Percentiles rank a stretch among this genome's conserved stretches.
Evolutionary conservation across 2,329 filamentous ascomycete genomes (phyloP).

Genomic region (Rhytidhysteron rufulum): DNA sequence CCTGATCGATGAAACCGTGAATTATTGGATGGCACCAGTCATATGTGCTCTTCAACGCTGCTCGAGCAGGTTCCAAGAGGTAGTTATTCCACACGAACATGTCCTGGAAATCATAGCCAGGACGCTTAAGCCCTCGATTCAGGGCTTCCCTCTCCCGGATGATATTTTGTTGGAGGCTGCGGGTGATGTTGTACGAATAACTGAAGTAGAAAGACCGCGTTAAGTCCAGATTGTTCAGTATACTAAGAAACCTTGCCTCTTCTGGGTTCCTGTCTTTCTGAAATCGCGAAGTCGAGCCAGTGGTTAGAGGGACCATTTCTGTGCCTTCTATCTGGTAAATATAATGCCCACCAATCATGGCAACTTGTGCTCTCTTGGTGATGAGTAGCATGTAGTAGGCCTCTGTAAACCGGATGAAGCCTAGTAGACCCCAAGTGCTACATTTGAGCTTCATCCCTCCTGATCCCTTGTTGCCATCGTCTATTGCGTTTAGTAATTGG

Average conservation of each 20-base stretch:
- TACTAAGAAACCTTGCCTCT: constrained; percentile 82
- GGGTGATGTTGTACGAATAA: constrained; percentile 94
- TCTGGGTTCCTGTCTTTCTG: constrained; percentile 82
- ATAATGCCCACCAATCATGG: constrained; percentile 93
- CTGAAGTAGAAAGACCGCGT: constrained; percentile 96
- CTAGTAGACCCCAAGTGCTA: constrained; percentile 88
- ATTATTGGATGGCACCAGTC: constrained; percentile 97
- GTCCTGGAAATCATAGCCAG: constrained; percentile 69
- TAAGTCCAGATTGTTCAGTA: constrained; percentile 86
- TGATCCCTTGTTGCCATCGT: constrained; percentile 87
- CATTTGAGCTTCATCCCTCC: constrained; percentile 87
- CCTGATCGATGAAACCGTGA: constrained; percentile 93
- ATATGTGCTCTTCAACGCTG: constrained; percentile 71
- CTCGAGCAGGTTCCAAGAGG: constrained; percentile 70
- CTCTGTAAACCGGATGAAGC: constrained; percentile 94
- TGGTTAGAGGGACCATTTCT: constrained; percentile 82
- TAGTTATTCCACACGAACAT: constrained; percentile 99
- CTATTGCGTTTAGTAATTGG: constrained; percentile 86
- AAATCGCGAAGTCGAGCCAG: constrained; percentile 61
- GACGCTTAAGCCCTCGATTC: constrained; percentile 58
- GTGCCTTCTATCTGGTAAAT: constrained; percentile 94
- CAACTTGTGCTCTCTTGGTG: constrained; percentile 92
- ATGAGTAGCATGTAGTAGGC: constrained; percentile 97
- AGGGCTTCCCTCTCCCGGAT: constrained; percentile 71
- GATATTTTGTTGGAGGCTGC: constrained; percentile 89